A percentile compares a stretch with the other conserved stretches of the same genome.
These are phyloP conservation scores for Blastocystis sp. DNA, from an alignment of 352 stramenopile genomes.

Conservation along the genomic window DNA sequence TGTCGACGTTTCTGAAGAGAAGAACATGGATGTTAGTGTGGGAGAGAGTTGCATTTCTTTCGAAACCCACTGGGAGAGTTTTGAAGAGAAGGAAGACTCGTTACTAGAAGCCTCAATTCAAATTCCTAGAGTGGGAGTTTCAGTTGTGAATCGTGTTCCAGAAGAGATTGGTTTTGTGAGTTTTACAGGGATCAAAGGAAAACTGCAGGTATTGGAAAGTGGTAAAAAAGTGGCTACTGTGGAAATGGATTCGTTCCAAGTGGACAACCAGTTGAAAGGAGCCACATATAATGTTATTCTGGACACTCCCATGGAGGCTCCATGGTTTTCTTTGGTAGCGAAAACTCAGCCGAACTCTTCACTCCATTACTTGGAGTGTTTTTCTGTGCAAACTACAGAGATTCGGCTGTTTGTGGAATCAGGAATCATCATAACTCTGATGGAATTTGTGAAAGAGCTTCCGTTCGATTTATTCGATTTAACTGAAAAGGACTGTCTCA, in stretches of 20 bases:
- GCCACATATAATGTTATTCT: neutral
- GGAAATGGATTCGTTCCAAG: conserved; percentile 21
- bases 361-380: neutral
- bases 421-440: neutral
- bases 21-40: neutral
- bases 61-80: neutral
- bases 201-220: neutral
- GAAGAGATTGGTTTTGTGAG: neutral
- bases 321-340: neutral
- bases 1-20: neutral
- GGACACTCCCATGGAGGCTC: neutral
- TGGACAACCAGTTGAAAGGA: conserved; percentile 19
- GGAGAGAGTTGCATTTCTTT: neutral
- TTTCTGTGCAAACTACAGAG: neutral
- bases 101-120: neutral
- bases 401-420: neutral
- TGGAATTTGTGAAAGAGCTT: neutral
- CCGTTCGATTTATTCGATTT: neutral
- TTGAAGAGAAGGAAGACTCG: neutral
- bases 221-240: neutral
- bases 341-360: neutral
- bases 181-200: neutral
- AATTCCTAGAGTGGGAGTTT: neutral
- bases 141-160: neutral
- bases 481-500: neutral